Base-by-base conservation (phyloP, 441 rosid species). In the Arabidopsis lyrata region DNA sequence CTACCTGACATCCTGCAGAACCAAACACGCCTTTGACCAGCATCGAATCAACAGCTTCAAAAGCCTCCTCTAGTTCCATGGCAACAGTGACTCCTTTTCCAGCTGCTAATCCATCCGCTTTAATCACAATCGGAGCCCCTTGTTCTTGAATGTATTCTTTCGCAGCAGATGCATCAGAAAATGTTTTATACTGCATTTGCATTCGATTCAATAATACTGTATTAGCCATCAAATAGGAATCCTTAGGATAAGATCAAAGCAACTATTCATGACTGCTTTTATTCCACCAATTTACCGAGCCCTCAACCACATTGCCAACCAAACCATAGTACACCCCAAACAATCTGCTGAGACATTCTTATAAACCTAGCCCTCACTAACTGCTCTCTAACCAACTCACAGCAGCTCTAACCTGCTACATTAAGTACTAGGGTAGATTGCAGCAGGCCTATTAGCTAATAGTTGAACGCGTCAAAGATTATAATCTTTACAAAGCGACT, bases 21-120 rank as follows among this genome's bases (percentile, higher is more conserved):
- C 99, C 97, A 78, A 94, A 92, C 67, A 75, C 83, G 60, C 90
- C 88, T 76, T 84, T 68, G 35, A 92, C 86, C 53, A 92, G 96
- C 96, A 95, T 92, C 0, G 89, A 88, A 63, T 95, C 97, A 55
- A 92, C 94, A 62, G 97, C 97, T 63, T 92, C 86, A 67, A 55
- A 86, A 31, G 97, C 99, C 77, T 90, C 97, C 53, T 89, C 92
- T 76, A 90, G 38, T 22, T 87, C 72, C 87, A 85, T 81, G 7
- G 99, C 96, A 73, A 95, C 96, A 55, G 83, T 70, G 49, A 92
- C 96, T 76, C 99, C 99, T 83, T 92, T 95, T 64, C 99, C 97
- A 63, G 99, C 93, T 59, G 99, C 99, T 82, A 95, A 78, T 31
- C 99, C 99, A 80, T 92, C 99, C 1, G 96, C 99, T 86, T 94